phyloP scores from a whole-genome alignment of 768 basidiomycete species.

The Trametes coccinea region DNA sequence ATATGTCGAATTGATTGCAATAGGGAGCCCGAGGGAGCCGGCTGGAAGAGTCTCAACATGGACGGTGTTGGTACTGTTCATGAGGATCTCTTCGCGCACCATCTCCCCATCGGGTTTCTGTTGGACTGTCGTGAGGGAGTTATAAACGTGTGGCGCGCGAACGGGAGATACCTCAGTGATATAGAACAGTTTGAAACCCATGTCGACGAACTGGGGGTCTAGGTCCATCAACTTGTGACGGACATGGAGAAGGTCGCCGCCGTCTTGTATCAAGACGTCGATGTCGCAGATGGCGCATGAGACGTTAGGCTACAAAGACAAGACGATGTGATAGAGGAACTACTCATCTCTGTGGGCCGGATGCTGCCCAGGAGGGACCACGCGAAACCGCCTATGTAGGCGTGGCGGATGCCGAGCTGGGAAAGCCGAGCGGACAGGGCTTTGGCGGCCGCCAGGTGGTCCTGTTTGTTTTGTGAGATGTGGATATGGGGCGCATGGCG shows the following conservation, averaged over 20 bases:
- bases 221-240: background rate
- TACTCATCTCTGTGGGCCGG: constrained; percentile 13
- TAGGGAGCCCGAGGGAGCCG: constrained; percentile 5
- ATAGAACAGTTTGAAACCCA: constrained; percentile 4
- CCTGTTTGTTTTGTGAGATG: background rate
- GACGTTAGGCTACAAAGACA: background rate
- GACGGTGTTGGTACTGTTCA: constrained; percentile 2
- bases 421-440: constrained; percentile 7
- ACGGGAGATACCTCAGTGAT: background rate
- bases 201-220: constrained; percentile 6
- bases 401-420: constrained; percentile 4
- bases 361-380: constrained; percentile 14
- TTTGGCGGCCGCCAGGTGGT: constrained; percentile 9
- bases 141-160: background rate
- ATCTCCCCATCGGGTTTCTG: background rate
- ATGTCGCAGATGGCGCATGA: background rate
- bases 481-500: background rate
- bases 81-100: background rate
- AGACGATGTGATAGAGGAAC: background rate
- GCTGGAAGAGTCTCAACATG: constrained; percentile 9
- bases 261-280: constrained; percentile 9
- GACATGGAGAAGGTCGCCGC: background rate
- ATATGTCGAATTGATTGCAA: background rate
- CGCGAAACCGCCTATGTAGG: constrained; percentile 18
- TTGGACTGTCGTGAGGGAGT: background rate